A percentile compares a stretch with the other conserved stretches of the same genome.
phyloP scores from a whole-genome alignment of 2,329 filamentous ascomycete genomes.

The Cladosporium austrohemisphaericum region DNA sequence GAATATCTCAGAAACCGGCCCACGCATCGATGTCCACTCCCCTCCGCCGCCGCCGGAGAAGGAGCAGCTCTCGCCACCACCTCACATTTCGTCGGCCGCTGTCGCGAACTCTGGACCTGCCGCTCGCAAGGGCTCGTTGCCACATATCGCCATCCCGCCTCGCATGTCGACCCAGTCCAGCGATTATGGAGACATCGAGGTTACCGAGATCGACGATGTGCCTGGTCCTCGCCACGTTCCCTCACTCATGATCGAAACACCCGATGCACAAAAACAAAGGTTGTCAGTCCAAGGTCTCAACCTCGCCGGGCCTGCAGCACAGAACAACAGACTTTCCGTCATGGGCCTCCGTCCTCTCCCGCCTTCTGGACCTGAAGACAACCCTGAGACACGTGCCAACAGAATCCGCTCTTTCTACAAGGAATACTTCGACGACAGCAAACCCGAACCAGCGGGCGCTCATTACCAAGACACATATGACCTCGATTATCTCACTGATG shows the following conservation, averaged over 20 bases:
- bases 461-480: constrained; percentile 71
- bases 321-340: constrained; percentile 44
- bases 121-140: constrained; percentile 10
- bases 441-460: constrained; percentile 39
- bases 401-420: constrained; percentile 98
- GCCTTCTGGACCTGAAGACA: constrained; percentile 74
- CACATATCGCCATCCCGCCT: constrained; percentile 5
- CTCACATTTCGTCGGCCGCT: constrained; percentile 5
- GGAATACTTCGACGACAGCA: constrained; percentile 93
- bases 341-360: constrained; percentile 77
- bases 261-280: constrained; percentile 10
- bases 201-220: constrained; percentile 22
- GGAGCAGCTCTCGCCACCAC: constrained; percentile 19
- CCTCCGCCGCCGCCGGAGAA: constrained; percentile 25
- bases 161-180: constrained; percentile 25
- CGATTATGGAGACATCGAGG: constrained; percentile 27
- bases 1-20: constrained; percentile 15
- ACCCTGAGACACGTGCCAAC: constrained; percentile 91
- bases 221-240: not conserved
- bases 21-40: constrained; percentile 21
- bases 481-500: constrained; percentile 64
- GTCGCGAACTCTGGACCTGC: constrained; percentile 11
- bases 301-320: constrained; percentile 19
- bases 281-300: constrained; percentile 16
- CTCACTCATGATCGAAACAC: constrained; percentile 6